Base-by-base conservation (phyloP, 768 basidiomycete species). In the Phallus indusiatus region DNA sequence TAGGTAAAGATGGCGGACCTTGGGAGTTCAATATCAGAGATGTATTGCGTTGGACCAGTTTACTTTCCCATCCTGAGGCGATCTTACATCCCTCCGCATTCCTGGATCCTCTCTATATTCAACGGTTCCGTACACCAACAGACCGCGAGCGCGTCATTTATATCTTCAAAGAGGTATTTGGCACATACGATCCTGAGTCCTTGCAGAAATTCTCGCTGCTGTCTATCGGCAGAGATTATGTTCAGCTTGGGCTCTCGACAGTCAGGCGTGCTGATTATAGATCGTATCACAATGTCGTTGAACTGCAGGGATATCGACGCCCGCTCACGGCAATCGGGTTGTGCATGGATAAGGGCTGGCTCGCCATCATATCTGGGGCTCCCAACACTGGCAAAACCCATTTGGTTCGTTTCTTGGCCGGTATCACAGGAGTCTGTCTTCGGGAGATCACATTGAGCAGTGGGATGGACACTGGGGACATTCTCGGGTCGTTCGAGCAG, bases 21-120 rank as follows among this genome's bases (percentile, higher is more conserved):
- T 99, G 95, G 95, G 95, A 99, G 68, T 96, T 98, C 76, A 99
- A 99, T 69, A 77, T 99, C 33, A 88, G 95, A 14, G 95, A 99
- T 71, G 78, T 97, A 59, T 81, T 92, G 60, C 83, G 96, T 49
- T 96, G 96, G 94, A 83, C 86, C 35, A 76, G 76, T 0, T 79
- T 76, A 42, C 58, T 73, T 14, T 61, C 63, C 22, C 48, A 60
- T 17, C 67, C 46, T 60, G 5, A 5, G 4, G 9, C 42, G 42
- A 28, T 7, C 28, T 65, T 68, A 28, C 78, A 84, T 67, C 87
- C 92, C 3, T 73, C 74, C 18, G 79, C 84, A 35, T 81, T 83
- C 65, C 75, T 94, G 12, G 78, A 81, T 5, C 80, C 81, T 42
- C 73, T 94, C 47, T 98, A 97, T 71, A 74, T 94, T 36, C 83